These are phyloP conservation scores for Epichloe scottii DNA, from an alignment of 2,329 filamentous ascomycete species.

Conservation along the genomic window DNA sequence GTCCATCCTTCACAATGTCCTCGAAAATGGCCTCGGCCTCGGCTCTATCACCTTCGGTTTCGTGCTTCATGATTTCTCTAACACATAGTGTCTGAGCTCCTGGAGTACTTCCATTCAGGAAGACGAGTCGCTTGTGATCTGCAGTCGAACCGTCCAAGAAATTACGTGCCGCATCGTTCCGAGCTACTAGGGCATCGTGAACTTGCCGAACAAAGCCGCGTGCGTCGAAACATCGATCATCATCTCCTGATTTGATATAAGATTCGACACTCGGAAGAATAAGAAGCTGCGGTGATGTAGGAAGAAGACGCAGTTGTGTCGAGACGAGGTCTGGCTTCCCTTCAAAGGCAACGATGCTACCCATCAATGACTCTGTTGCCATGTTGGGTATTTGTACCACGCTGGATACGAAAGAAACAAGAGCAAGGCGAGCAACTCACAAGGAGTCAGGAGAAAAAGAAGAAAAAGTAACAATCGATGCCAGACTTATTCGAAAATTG, in stretches of 20 bases:
- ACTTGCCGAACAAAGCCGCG: constrained; percentile 32
- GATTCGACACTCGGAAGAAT: constrained; percentile 33
- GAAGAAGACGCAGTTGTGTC: constrained; percentile 48
- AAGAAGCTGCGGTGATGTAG: constrained; percentile 44
- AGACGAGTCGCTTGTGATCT: constrained; percentile 41
- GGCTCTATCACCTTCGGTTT: constrained; percentile 35
- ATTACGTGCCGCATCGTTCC: constrained; percentile 33
- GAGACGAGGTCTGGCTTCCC: constrained; percentile 41
- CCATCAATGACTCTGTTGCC: constrained; percentile 16
- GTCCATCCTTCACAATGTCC: constrained; percentile 36
- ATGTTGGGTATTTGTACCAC: constrained; percentile 2
- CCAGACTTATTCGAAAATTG: not conserved
- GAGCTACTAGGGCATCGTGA: constrained; percentile 35
- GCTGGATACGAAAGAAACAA: not conserved
- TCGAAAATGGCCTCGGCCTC: constrained; percentile 40
- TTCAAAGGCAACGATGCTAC: constrained; percentile 48
- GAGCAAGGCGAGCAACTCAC: not conserved
- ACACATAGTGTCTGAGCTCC: constrained; percentile 43
- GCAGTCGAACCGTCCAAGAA: constrained; percentile 37
- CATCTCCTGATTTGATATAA: constrained; percentile 2
- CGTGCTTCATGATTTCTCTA: constrained; percentile 37
- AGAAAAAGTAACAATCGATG: not conserved
- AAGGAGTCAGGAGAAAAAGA: not conserved
- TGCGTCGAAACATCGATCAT: constrained; percentile 14
- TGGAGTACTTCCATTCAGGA: constrained; percentile 46